phyloP scores from a whole-genome alignment of 1,284 basidiomycete species.

The Apiotrichum mycotoxinovorans region DNA sequence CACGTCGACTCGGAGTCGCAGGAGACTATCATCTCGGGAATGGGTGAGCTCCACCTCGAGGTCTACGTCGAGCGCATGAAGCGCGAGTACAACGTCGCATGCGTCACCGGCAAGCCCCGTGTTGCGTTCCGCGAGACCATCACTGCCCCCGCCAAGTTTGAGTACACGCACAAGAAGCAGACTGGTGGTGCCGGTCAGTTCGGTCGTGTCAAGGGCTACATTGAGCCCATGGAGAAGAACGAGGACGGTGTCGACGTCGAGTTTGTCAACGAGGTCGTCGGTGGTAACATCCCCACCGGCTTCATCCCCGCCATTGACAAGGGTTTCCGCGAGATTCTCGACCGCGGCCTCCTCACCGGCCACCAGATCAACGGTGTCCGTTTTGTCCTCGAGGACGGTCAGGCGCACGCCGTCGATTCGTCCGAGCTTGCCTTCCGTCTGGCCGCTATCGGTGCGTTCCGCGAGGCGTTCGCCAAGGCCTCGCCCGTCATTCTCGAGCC shows the following conservation, averaged over 20 bases:
- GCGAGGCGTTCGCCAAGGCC: constrained; percentile 78
- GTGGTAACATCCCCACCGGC: constrained; percentile 83
- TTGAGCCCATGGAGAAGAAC: constrained; percentile 85
- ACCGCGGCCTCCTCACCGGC: constrained; percentile 86
- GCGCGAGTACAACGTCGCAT: constrained; percentile 93
- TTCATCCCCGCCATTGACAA: constrained; percentile 96
- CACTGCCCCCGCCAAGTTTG: constrained; percentile 74
- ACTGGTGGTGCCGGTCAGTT: constrained; percentile 96
- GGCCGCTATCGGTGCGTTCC: constrained; percentile 86
- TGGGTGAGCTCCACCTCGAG: constrained; percentile 98
- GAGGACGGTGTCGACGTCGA: constrained; percentile 77
- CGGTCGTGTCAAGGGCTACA: constrained; percentile 83
- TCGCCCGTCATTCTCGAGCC: constrained; percentile 86
- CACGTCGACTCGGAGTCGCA: constrained; percentile 92
- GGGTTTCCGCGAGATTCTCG: constrained; percentile 93
- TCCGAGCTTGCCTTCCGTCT: constrained; percentile 94
- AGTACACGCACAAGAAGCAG: constrained; percentile 98
- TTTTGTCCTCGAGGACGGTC: constrained; percentile 88
- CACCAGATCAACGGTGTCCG: constrained; percentile 83
- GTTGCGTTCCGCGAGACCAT: constrained; percentile 98
- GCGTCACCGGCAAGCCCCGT: constrained; percentile 89
- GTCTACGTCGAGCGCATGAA: constrained; percentile 99
- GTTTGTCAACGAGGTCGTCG: constrained; percentile 87
- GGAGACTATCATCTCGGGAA: constrained; percentile 99
- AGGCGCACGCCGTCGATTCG: constrained; percentile 92